Percentiles rank a stretch among this genome's conserved stretches.
Conservation (phyloP, 2,329 filamentous ascomycete genomes). For the Aspergillus alliaceus region DNA sequence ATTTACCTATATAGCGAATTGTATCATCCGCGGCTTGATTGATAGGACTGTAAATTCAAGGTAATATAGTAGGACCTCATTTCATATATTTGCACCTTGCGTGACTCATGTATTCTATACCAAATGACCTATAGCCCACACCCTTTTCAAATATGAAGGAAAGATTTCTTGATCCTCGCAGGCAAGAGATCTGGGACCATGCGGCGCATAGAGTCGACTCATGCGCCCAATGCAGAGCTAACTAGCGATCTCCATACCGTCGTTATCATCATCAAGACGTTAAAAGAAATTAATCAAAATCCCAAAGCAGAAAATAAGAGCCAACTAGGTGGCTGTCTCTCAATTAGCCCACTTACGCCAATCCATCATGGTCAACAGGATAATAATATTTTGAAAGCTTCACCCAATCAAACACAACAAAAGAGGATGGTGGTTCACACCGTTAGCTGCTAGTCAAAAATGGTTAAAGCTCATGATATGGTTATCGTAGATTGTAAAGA, state of each 20-base stretch:
- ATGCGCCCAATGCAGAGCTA: background rate
- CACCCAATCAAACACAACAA: background rate
- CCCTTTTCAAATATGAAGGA: background rate
- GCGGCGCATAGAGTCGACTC: background rate
- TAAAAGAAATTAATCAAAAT: constrained; percentile 11
- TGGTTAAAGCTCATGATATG: background rate
- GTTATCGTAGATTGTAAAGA: background rate
- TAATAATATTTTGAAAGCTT: constrained; percentile 6
- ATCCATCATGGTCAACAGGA: constrained; percentile 16
- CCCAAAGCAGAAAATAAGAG: background rate
- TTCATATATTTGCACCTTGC: constrained; percentile 7
- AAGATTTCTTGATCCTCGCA: background rate
- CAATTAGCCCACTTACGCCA: constrained; percentile 19
- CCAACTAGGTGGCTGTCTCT: background rate
- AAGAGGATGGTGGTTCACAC: background rate
- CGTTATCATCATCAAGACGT: background rate
- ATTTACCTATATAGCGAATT: no score
- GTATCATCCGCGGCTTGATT: no score
- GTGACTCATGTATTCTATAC: constrained; percentile 12
- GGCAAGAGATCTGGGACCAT: background rate
- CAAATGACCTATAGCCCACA: constrained; percentile 4
- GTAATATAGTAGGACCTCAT: no score
- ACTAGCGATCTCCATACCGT: background rate
- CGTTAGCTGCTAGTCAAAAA: background rate
- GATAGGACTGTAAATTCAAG: no score